Evolutionary conservation across 129 eudicot species (phyloP).

Genomic region (Kitagawia praeruptora): DNA sequence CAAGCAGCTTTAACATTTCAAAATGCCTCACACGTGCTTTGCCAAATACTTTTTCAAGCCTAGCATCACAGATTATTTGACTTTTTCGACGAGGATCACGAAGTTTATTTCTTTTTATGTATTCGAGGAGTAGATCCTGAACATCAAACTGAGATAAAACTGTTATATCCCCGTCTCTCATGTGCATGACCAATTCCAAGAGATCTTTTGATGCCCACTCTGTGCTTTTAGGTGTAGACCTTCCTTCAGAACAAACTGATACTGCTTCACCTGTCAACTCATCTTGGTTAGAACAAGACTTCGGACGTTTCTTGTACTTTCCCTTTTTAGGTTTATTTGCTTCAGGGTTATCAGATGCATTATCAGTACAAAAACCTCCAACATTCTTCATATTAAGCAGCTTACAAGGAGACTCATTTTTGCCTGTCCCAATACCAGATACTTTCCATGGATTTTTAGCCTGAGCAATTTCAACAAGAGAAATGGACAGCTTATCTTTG

Average conservation of each 20-base stretch:
- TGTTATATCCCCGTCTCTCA: slow-evolving; percentile 76
- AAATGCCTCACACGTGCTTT: slow-evolving; percentile 92
- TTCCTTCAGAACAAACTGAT: slow-evolving; percentile 23
- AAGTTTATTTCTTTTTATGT: slow-evolving; percentile 79
- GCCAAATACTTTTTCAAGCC: slow-evolving; percentile 74
- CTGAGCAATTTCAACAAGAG: slow-evolving; percentile 53
- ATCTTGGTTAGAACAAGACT: slow-evolving; percentile 28
- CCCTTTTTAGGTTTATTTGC: slow-evolving; percentile 43
- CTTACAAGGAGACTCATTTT: slow-evolving; percentile 33
- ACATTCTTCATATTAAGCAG: slow-evolving; percentile 33
- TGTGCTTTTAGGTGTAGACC: slow-evolving; percentile 27
- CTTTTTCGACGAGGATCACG: slow-evolving; percentile 76
- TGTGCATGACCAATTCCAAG: slow-evolving; percentile 81
- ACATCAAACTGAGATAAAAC: slow-evolving; percentile 70
- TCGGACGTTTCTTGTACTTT: slow-evolving; percentile 40
- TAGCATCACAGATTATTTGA: slow-evolving; percentile 79
- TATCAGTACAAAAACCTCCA: slow-evolving; percentile 52
- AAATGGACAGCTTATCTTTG: slow-evolving; percentile 53
- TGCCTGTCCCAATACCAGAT: slow-evolving; percentile 31
- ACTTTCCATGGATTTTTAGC: slow-evolving; percentile 67
- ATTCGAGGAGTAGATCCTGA: slow-evolving; percentile 77
- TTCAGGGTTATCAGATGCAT: slow-evolving; percentile 42
- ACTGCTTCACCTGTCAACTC: slow-evolving; percentile 18
- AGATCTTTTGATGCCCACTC: slow-evolving; percentile 89
- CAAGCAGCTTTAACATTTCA: slow-evolving; percentile 95